Conservation (phyloP, 805 yeast genomes). For the Zygotorulaspora danielsina region DNA sequence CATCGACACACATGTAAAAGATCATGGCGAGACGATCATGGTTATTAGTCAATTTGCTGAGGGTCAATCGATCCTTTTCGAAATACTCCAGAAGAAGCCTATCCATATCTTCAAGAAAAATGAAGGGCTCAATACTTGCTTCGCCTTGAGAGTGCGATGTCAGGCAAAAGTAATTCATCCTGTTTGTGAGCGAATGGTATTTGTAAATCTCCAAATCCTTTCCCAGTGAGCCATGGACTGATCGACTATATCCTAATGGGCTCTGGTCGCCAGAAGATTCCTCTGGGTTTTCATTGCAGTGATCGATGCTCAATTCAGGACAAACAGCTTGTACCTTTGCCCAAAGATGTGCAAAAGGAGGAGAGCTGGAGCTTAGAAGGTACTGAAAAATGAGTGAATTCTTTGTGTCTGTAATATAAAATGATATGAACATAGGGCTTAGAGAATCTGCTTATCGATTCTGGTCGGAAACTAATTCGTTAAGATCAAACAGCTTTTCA, state of each 20-base stretch:
- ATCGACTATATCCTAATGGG: not conserved
- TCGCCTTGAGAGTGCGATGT: slow-evolving; percentile 10
- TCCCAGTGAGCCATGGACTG: slow-evolving; percentile 16
- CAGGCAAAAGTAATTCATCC: slow-evolving; percentile 28
- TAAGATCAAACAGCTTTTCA: no score
- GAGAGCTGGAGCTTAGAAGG: slow-evolving; percentile 27
- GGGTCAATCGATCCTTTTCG: slow-evolving; percentile 46
- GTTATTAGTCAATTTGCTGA: slow-evolving; percentile 60
- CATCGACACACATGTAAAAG: slow-evolving; percentile 73
- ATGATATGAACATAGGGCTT: slow-evolving; percentile 26
- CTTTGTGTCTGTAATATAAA: slow-evolving; percentile 29
- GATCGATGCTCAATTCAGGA: slow-evolving; percentile 16
- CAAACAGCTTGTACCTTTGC: slow-evolving; percentile 23
- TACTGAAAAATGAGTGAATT: slow-evolving; percentile 29
- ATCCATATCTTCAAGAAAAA: slow-evolving; percentile 48
- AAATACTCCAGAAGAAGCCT: slow-evolving; percentile 56
- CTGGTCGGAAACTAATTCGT: no score
- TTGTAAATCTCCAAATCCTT: slow-evolving; percentile 25
- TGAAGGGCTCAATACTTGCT: slow-evolving; percentile 54
- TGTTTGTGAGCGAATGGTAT: slow-evolving; percentile 22
- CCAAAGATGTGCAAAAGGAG: slow-evolving; percentile 26
- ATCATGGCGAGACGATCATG: slow-evolving; percentile 66
- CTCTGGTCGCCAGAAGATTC: not conserved
- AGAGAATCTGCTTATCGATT: no score
- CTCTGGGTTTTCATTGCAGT: not conserved